Evolutionary conservation across 257 asterid species (phyloP).

Genomic region (Fraxinus excelsior): DNA sequence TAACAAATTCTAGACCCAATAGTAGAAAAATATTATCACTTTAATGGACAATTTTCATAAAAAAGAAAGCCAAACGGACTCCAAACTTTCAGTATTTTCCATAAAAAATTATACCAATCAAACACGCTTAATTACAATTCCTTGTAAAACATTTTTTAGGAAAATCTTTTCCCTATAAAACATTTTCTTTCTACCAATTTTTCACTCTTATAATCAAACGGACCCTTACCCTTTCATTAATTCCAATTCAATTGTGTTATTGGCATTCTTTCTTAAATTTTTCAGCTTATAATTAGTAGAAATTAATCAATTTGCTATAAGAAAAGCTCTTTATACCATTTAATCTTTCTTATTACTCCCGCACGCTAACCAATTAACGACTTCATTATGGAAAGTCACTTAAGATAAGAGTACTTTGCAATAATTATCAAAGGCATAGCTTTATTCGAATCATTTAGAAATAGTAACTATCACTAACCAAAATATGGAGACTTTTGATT

Average conservation of each 20-base stretch:
- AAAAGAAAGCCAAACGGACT: too few relatives aligned
- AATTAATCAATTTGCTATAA: constrained; percentile 6
- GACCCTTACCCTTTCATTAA: constrained; percentile 18
- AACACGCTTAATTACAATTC: too few relatives aligned
- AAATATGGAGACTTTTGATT: background rate
- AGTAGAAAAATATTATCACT: too few relatives aligned
- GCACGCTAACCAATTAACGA: constrained; percentile 30
- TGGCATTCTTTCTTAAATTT: background rate
- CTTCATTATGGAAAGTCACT: background rate
- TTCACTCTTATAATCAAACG: too few relatives aligned
- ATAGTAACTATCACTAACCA: background rate
- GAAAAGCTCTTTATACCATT: constrained; percentile 10
- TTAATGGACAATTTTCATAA: too few relatives aligned
- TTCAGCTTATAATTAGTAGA: constrained; percentile 12
- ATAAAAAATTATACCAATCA: too few relatives aligned
- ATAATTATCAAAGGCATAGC: background rate
- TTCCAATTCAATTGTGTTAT: constrained; percentile 15
- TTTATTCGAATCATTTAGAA: background rate
- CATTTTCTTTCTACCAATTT: too few relatives aligned
- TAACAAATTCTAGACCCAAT: too few relatives aligned
- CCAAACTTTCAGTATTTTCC: too few relatives aligned
- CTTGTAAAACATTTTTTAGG: too few relatives aligned
- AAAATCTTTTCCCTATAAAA: too few relatives aligned
- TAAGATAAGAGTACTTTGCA: background rate
- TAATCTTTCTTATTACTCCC: constrained; percentile 35